Conservation (phyloP, 2,329 filamentous ascomycete genomes). For the Neocatenulostroma microsporum region DNA sequence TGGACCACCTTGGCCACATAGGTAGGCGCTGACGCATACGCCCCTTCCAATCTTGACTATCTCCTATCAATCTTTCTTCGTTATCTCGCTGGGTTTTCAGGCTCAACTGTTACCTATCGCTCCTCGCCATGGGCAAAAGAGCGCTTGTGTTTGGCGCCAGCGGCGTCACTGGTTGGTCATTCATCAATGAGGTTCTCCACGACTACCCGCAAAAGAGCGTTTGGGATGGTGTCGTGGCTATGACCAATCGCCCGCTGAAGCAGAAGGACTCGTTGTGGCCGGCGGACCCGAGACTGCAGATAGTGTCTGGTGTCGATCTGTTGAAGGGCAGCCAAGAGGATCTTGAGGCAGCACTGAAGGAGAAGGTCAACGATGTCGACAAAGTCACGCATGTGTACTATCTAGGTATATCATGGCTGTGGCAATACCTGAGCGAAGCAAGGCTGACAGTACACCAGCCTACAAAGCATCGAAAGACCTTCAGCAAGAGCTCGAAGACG, state of each 20-base stretch:
- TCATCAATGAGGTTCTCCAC: slow-evolving; percentile 41
- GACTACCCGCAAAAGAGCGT: slow-evolving; percentile 38
- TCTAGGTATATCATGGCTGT: slow-evolving; percentile 29
- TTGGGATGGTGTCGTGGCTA: slow-evolving; percentile 40
- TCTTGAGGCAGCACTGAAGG: slow-evolving; percentile 30
- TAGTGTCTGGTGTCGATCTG: slow-evolving; percentile 39
- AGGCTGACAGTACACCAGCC: slow-evolving; percentile 13
- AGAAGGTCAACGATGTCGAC: slow-evolving; percentile 29
- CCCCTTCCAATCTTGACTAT: too few relatives aligned
- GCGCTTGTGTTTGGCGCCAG: slow-evolving; percentile 34
- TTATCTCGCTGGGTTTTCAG: too few relatives aligned
- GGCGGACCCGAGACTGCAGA: slow-evolving; percentile 34
- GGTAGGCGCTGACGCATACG: too few relatives aligned
- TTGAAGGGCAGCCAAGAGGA: slow-evolving; percentile 33
- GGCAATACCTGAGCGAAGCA: too few relatives aligned
- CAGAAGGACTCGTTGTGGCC: slow-evolving; percentile 33
- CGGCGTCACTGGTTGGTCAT: slow-evolving; percentile 43
- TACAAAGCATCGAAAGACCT: slow-evolving; percentile 38
- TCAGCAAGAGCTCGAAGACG: slow-evolving; percentile 33
- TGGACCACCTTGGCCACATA: too few relatives aligned
- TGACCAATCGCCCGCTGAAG: slow-evolving; percentile 40
- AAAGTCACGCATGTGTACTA: slow-evolving; percentile 41
- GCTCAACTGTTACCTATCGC: too few relatives aligned
- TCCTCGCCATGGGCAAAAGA: slow-evolving; percentile 11
- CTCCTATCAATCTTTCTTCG: too few relatives aligned